A percentile compares a stretch with the other conserved stretches of the same genome.
Evolutionary conservation across 495 filamentous ascomycete species (phyloP).

Genomic region (Jackrogersella minutella): DNA sequence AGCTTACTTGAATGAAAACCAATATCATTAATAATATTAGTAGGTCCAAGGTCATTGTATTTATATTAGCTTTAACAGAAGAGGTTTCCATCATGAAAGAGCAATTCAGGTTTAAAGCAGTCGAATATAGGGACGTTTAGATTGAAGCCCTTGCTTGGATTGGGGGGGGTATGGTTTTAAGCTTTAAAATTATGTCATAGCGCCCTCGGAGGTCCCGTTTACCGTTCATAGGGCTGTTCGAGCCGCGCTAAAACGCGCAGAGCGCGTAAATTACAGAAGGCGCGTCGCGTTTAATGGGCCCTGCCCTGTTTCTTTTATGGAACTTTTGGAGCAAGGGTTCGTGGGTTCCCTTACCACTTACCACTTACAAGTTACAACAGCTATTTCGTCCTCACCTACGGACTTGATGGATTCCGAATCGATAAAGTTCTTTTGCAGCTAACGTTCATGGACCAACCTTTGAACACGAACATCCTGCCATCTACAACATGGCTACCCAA

Average conservation of each 20-base stretch:
- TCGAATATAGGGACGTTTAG: too few species aligned
- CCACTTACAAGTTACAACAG: background rate
- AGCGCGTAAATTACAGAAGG: constrained; percentile 32
- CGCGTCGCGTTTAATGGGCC: constrained; percentile 30
- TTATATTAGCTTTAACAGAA: too few species aligned
- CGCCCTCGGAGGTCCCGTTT: too few species aligned
- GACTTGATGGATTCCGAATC: background rate
- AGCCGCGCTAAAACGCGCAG: background rate
- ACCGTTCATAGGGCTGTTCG: too few species aligned
- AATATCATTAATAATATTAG: too few species aligned
- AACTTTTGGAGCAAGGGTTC: background rate
- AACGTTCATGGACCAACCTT: constrained; percentile 3
- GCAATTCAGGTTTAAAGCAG: too few species aligned
- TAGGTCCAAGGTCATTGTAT: too few species aligned
- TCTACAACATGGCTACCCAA: constrained; percentile 32
- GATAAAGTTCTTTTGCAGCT: constrained; percentile 2
- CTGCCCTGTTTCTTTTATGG: background rate
- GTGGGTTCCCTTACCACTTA: background rate
- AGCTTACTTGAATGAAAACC: too few species aligned
- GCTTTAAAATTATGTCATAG: too few species aligned
- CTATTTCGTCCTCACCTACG: background rate
- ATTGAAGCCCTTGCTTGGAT: too few species aligned
- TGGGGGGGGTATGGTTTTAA: too few species aligned
- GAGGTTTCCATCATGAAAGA: too few species aligned
- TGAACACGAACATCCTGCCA: background rate